Evolutionary conservation across 2,329 filamentous ascomycete genomes (phyloP), one percentile per base, ranked within the genome.

Genomic region (Xylariaceae sp.): DNA sequence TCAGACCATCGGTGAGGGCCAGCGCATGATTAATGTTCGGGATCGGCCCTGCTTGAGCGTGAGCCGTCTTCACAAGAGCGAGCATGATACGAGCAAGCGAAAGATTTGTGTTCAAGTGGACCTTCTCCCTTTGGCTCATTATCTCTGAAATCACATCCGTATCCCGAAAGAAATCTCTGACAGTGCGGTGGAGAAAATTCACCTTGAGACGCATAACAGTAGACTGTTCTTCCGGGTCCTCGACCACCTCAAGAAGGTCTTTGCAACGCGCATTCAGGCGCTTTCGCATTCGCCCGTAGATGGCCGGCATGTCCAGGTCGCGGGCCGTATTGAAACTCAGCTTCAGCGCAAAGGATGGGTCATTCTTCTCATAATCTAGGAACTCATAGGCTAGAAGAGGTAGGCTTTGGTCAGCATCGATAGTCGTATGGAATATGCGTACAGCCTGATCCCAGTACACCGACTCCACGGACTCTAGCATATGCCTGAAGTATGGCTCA

Each of bases 341-440:
- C 5, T 35, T 19, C 11, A 40, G 29, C 22, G 42, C 22, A 3
- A 25, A 35, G 12, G 45, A 38, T 16, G 36, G 23, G 1, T 22
- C 17, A 22, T 47, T 36, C 16, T 47, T 34, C 7, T 27, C 45
- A 5, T 29, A 36, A 10, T 48, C 46, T 21, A 48, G 25, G 17
- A 48, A 45, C 12, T 44, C 37, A 25, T 37, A 45, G 19, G 46
- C 36, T 34, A 45, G 27, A 3, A 48, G 32, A n/a, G 42, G 42
- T 17, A 44, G 20, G 3, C 40, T 19, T 11, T 23, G 33, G 16
- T 36, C 19, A 16, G 42, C 46, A 34, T 45, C 22, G 11, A 19
- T 36, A 19, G 38, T 40, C n/a, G 23, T 37, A 8, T 40, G 37
- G 14, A 48, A 45, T 14, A 38, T 12, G 5, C 20, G 34, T 4